These are phyloP conservation scores for Cyathus olla DNA, from an alignment of 1,284 basidiomycete species.

Conservation along the genomic window DNA sequence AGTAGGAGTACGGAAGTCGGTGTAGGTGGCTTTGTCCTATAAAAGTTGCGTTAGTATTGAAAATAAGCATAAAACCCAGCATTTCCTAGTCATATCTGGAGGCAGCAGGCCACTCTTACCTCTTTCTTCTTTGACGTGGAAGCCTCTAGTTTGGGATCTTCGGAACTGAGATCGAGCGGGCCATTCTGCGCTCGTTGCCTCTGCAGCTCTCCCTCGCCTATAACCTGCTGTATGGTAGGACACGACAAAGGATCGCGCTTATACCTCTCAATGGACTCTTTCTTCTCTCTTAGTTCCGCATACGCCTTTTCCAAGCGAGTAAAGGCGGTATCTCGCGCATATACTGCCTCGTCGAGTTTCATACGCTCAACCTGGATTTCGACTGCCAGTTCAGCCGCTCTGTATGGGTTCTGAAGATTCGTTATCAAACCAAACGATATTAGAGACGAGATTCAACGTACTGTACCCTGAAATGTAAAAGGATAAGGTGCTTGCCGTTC, in stretches of 20 bases:
- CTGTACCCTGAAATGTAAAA: too few species aligned
- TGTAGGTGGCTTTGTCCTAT: too few species aligned
- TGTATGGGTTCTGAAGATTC: conserved; percentile 49
- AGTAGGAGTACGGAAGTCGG: too few species aligned
- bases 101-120: too few species aligned
- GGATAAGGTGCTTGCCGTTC: too few species aligned
- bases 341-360: conserved; percentile 67
- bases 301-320: conserved; percentile 72
- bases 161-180: conserved; percentile 4
- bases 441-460: too few species aligned
- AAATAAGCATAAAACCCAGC: too few species aligned
- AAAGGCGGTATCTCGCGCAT: conserved; percentile 74
- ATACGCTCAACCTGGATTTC: conserved; percentile 67
- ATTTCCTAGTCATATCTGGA: too few species aligned
- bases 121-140: too few species aligned
- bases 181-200: conserved; percentile 33
- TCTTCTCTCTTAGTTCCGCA: conserved; percentile 69
- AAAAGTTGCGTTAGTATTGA: too few species aligned
- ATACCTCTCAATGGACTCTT: conserved; percentile 58
- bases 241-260: conserved; percentile 40
- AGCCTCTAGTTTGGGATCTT: too few species aligned
- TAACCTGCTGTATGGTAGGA: conserved; percentile 49
- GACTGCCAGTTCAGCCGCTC: conserved; percentile 60
- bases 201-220: conserved; percentile 47
- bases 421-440: too few species aligned